Evolutionary conservation across 306 rosid species (phyloP), one percentile per base, ranked within the genome.

Genomic region (Citrullus amarus): DNA sequence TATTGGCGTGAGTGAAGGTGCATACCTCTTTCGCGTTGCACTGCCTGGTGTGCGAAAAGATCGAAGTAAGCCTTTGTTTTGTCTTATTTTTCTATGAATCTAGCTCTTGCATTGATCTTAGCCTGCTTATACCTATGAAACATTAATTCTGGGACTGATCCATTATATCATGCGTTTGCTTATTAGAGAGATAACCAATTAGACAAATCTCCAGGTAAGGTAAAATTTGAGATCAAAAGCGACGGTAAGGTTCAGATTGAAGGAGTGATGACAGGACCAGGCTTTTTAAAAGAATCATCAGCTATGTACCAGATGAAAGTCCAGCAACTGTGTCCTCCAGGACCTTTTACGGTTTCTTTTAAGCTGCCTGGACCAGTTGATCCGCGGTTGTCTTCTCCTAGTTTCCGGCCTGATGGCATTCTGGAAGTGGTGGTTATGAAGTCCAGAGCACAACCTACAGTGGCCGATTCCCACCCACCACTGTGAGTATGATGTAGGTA

Each of bases 321-420:
- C 78, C 91, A 88, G 83, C 89, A 88, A 68, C 81, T 88, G 34
- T 86, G 89, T 68, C 84, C 83, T 0, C 82, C 91, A 0, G 91
- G 89, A 67, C 83, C 90, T 32, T 86, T 88, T 48, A 54, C 86
- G 57, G 73, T 88, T 60, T 84, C 89, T 56, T 86, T 88, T 60
- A 79, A 50, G 25, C 88, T 86, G 12, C 91, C 91, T 7, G 91
- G 91, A 77, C 87, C 91, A 7, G 88, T 88, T 8, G 90, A 88
- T 73, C 86, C 91, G 7, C 85, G 91, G 55, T 75, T 86, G 74
- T 82, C 84, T 69, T 88, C 87, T 76, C 87, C 90, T 4, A 58
- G 70, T 79, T 86, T 86, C 78, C 82, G 87, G 67, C 80, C 84
- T 5, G 91, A 88, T 76, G 91, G 87, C 60, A 81, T 88, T 66